Evolutionary conservation across 306 rosid species (phyloP), one percentile per base, ranked within the genome.

Genomic region (Alnus rubra): DNA sequence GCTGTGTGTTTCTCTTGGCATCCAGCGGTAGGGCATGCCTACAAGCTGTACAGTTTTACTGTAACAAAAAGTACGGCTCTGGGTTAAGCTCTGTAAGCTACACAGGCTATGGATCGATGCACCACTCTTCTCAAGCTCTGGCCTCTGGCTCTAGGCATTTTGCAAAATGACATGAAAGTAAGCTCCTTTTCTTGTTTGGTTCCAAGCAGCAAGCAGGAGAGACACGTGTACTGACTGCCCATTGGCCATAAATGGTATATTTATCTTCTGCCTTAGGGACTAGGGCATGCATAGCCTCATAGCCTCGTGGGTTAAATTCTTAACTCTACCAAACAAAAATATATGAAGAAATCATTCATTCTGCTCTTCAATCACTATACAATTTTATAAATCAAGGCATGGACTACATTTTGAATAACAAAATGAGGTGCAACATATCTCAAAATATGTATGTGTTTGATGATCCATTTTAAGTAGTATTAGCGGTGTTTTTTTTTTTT

Each of bases 11-110:
- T 33, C 45, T 81, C 58, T 74, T 60, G 83, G 87, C 86, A 75
- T 82, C 76, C 65, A 48, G 73, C 53, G 51, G 54, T 28, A 60
- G 31, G 63, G 69, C 11, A 64, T 83, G 77, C 60, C 76, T 79
- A 37, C 76, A 53, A 18, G 58, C 59, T 79, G 83, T 81, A 74
- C 86, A 54, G 84, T 31, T 70, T 71, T 72, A 76, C 77, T 74
- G 80, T 78, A 65, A 76, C 54, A 67, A 74, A 53, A 18, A 69
- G 68, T 67, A 75, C 44, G 9, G 18, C 11, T 12, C 44, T 64
- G 33, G 28, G 53, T 11, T 59, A 45, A 39, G 53, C 52, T 23
- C 73, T 47, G 19, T 63, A 63, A 63, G 14, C 71, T 33, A 62
- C 50, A 16, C 0, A 33, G 37, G 37, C 37, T 33, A 33, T 33